A percentile compares a stretch with the other conserved stretches of the same genome.
These are phyloP conservation scores for Fusarium sp. DNA, from an alignment of 2,329 filamentous ascomycete genomes.

Conservation along the genomic window DNA sequence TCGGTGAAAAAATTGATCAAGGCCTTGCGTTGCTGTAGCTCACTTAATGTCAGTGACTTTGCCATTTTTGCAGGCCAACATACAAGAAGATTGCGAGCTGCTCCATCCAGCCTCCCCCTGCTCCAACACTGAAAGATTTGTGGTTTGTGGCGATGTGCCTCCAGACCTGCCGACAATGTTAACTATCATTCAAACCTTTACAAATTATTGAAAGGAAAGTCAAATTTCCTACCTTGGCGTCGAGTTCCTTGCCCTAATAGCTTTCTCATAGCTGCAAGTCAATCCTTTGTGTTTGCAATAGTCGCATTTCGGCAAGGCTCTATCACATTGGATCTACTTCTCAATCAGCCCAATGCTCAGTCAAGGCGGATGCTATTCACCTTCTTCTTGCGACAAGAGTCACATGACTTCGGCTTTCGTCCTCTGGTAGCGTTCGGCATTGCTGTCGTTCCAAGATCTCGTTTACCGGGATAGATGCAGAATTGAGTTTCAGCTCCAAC, in stretches of 20 bases:
- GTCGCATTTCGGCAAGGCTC: neutral
- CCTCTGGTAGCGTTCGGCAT: neutral
- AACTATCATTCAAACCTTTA: no score
- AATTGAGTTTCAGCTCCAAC: neutral
- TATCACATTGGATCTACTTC: neutral
- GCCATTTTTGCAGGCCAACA: neutral
- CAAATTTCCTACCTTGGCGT: no score
- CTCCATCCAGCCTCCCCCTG: accelerated
- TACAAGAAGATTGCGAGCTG: accelerated
- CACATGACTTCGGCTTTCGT: slow-evolving; percentile 2
- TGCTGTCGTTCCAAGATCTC: accelerated
- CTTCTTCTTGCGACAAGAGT: slow-evolving; percentile 16
- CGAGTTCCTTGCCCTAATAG: neutral
- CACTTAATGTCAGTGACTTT: accelerated
- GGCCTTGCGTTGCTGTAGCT: accelerated
- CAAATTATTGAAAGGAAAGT: no score
- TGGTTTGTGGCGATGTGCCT: neutral
- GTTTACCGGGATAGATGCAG: neutral
- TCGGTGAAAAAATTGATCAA: accelerated
- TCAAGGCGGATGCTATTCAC: accelerated
- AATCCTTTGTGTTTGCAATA: slow-evolving; percentile 2
- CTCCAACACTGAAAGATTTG: accelerated
- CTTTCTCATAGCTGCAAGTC: slow-evolving; percentile 3
- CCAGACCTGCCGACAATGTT: no score
- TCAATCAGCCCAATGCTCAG: accelerated